These are phyloP conservation scores for Populus trichocarpa DNA, from an alignment of 441 rosid genomes.

Conservation along the genomic window DNA sequence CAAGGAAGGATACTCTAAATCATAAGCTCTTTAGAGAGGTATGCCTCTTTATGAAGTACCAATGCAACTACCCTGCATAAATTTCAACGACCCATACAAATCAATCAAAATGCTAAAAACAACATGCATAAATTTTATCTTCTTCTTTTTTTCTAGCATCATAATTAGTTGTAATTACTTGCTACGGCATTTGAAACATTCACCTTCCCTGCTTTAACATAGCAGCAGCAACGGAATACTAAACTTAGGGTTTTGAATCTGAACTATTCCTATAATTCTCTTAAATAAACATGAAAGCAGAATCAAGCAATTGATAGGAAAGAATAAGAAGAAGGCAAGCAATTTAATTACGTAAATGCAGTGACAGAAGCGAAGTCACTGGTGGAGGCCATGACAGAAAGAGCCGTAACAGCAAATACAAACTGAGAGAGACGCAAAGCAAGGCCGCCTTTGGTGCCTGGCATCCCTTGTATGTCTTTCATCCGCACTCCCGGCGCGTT, in stretches of 20 bases:
- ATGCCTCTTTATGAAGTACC: not conserved
- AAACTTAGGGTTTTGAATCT: not conserved
- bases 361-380: constrained; percentile 76
- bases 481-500: constrained; percentile 49
- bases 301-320: not conserved
- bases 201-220: not conserved
- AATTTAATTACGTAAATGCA: constrained; percentile 58
- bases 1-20: not conserved
- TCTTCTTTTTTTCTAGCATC: not conserved
- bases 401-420: constrained; percentile 53
- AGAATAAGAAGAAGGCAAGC: not conserved
- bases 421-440: constrained; percentile 54
- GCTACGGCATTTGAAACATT: not conserved
- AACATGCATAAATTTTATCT: not conserved
- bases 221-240: not conserved
- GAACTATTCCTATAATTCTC: not conserved
- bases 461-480: constrained; percentile 73
- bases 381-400: constrained; percentile 62
- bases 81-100: not conserved
- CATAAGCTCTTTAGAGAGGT: not conserved
- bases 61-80: not conserved
- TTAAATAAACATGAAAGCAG: not conserved
- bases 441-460: constrained; percentile 65
- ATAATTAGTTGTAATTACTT: too few relatives aligned
- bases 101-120: not conserved